phyloP scores from a whole-genome alignment of 495 filamentous ascomycete genomes.

The Hypoxylon intermedium region DNA sequence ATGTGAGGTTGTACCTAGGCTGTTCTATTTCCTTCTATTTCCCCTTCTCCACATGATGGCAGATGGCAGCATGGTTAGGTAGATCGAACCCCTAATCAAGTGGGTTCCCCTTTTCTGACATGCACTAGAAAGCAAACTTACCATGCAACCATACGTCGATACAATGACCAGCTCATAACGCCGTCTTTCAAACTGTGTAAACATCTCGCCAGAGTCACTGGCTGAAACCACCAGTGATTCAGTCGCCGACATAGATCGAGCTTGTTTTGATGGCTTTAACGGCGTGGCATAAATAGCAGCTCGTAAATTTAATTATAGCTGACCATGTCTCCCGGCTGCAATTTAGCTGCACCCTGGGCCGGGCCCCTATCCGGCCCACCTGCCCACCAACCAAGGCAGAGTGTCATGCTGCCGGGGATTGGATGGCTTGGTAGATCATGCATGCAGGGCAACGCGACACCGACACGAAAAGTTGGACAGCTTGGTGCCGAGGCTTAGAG shows the following conservation, averaged over 20 bases:
- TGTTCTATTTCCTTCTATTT: conserved; percentile 7
- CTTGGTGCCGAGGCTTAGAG: conserved; percentile 33
- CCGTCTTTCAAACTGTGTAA: no score
- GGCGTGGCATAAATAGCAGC: conserved; percentile 14
- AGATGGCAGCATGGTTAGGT: no score
- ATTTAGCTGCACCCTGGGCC: conserved; percentile 26
- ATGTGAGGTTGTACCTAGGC: no score
- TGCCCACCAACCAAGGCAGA: conserved; percentile 30
- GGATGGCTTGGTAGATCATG: conserved; percentile 27
- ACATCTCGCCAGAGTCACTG: no score
- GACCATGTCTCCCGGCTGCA: conserved; percentile 8
- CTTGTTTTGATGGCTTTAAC: not conserved
- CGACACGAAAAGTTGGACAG: conserved; percentile 40
- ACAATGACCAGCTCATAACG: no score
- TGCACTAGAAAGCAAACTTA: no score
- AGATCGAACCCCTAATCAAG: conserved; percentile 22
- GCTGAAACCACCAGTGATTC: not conserved
- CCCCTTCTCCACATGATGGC: conserved; percentile 17
- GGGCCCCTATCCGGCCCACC: conserved; percentile 10
- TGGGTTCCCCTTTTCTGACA: not conserved
- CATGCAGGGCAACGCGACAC: conserved; percentile 30
- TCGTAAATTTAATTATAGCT: conserved; percentile 30
- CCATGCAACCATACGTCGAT: no score
- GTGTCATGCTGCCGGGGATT: conserved; percentile 25
- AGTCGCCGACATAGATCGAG: not conserved